Evolutionary conservation across 306 rosid species (phyloP).

Genomic region (Pyrus betulifolia): DNA sequence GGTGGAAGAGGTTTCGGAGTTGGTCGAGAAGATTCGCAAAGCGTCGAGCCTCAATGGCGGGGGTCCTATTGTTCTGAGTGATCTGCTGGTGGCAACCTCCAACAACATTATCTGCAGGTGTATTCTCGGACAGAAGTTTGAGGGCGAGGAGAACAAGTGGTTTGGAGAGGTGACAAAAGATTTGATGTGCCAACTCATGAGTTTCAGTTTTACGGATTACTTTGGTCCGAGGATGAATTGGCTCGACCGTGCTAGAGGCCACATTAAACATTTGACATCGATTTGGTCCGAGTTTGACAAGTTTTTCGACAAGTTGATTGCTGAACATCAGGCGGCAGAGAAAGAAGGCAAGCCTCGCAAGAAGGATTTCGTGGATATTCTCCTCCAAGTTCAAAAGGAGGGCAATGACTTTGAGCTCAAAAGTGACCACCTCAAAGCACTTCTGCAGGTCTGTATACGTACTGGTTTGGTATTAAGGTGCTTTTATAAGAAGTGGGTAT

Average conservation of each 20-base stretch:
- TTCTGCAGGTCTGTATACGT: conserved; percentile 1
- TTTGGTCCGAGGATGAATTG: conserved; percentile 5
- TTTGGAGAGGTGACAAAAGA: conserved; percentile 9
- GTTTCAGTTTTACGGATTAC: conserved; percentile 29
- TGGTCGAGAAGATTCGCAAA: not conserved
- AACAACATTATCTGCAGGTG: conserved; percentile 18
- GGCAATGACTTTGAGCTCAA: not conserved
- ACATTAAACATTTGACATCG: not conserved
- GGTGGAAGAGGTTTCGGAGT: conserved; percentile 7
- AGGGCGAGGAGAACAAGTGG: not conserved
- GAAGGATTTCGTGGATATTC: conserved; percentile 11
- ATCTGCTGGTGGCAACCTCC: conserved; percentile 17
- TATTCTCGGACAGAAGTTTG: conserved; percentile 20
- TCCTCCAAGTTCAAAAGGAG: conserved; percentile 11
- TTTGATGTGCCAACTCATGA: not conserved
- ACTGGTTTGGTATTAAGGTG: too few species aligned
- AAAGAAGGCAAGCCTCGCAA: not conserved
- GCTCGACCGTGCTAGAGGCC: conserved; percentile 32
- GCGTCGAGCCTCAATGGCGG: not conserved
- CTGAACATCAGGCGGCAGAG: conserved; percentile 13
- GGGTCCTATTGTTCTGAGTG: conserved; percentile 2
- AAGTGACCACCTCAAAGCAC: conserved; percentile 10
- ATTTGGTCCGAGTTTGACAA: conserved; percentile 4
- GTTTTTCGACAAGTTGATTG: conserved; percentile 23
- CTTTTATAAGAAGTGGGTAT: too few species aligned